These are phyloP conservation scores for Globisporangium splendens DNA, from an alignment of 352 stramenopile species.

Conservation along the genomic window DNA sequence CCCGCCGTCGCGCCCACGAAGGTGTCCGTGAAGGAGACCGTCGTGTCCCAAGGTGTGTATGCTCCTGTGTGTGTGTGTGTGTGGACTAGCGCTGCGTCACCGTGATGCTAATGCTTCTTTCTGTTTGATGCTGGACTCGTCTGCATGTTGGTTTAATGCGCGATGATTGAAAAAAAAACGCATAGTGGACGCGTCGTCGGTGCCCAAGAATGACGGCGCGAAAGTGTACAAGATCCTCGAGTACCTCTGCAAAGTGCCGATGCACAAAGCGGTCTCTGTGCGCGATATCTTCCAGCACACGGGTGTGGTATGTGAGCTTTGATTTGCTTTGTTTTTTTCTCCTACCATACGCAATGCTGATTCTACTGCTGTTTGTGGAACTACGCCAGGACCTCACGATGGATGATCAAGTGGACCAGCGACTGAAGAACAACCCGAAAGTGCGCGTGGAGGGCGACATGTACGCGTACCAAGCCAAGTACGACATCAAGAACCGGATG, in stretches of 20 bases:
- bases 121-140: not conserved
- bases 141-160: not conserved
- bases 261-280: slow-evolving; percentile 71
- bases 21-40: slow-evolving; percentile 39
- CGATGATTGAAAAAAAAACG: too few species aligned
- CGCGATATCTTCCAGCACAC: slow-evolving; percentile 80
- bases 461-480: slow-evolving; percentile 88
- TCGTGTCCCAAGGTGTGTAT: slow-evolving; percentile 53
- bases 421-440: slow-evolving; percentile 86
- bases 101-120: not conserved
- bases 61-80: too few species aligned
- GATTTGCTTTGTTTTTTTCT: not conserved
- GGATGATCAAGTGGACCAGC: slow-evolving; percentile 82
- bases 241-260: slow-evolving; percentile 76
- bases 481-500: slow-evolving; percentile 82
- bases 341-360: not conserved
- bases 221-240: slow-evolving; percentile 88
- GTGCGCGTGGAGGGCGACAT: slow-evolving; percentile 67
- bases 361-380: not conserved
- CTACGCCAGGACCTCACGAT: slow-evolving; percentile 57
- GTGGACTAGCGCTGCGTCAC: too few species aligned
- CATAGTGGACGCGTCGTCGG: slow-evolving; percentile 68
- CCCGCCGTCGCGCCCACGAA: slow-evolving; percentile 60
- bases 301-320: slow-evolving; percentile 54
- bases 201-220: slow-evolving; percentile 82